Conservation (phyloP, 2,329 filamentous ascomycete species). For the Neonectria magnoliae region DNA sequence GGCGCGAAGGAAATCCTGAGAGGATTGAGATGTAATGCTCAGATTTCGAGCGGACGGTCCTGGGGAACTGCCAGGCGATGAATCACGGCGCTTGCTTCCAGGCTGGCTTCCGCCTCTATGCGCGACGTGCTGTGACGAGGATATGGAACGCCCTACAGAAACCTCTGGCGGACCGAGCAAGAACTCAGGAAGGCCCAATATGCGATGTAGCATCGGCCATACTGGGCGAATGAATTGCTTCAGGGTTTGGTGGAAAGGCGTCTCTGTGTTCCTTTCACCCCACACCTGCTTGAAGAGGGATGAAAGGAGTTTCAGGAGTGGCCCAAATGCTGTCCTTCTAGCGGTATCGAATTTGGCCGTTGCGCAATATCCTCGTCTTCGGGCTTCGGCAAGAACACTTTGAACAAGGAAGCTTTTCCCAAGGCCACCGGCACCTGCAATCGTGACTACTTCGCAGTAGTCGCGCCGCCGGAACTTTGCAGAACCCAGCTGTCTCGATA, state of each 20-base stretch:
- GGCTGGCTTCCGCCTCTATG: conserved; percentile 47
- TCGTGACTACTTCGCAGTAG: conserved; percentile 70
- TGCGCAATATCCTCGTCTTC: conserved; percentile 71
- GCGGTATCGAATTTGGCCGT: conserved; percentile 74
- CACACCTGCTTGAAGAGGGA: conserved; percentile 75
- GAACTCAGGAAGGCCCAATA: conserved; percentile 76
- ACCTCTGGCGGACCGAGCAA: conserved; percentile 63
- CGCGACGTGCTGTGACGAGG: conserved; percentile 47
- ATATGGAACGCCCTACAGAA: conserved; percentile 48
- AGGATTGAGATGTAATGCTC: conserved; percentile 58
- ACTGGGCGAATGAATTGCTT: conserved; percentile 71
- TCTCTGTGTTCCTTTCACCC: conserved; percentile 73
- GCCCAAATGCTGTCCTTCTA: conserved; percentile 69
- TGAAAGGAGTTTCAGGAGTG: conserved; percentile 71
- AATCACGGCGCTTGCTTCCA: conserved; percentile 56
- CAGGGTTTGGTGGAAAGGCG: conserved; percentile 68
- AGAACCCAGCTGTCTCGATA: conserved; percentile 64
- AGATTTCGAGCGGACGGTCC: conserved; percentile 48
- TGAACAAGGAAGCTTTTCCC: conserved; percentile 74
- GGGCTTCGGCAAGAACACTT: conserved; percentile 68
- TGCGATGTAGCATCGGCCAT: conserved; percentile 71
- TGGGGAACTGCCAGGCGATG: conserved; percentile 60
- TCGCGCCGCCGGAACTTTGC: conserved; percentile 69
- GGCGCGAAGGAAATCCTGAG: conserved; percentile 68
- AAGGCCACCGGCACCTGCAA: conserved; percentile 70